Evolutionary conservation across 2,329 filamentous ascomycete species (phyloP).

Genomic region (Colletotrichum phormii): DNA sequence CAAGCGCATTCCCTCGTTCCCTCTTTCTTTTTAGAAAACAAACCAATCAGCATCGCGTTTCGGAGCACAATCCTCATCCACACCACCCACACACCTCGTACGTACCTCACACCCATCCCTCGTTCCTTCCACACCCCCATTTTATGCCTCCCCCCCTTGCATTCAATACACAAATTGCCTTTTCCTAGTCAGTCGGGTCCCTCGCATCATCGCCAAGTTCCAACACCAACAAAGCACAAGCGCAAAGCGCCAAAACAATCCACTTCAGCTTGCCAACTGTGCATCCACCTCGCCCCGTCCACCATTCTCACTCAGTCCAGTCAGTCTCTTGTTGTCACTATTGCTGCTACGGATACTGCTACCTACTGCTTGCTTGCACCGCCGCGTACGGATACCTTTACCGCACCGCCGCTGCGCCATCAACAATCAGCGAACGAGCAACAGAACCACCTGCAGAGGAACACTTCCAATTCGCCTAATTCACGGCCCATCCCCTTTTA

Average conservation of each 20-base stretch:
- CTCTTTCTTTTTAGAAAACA: neutral
- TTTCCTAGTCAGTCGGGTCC: slow-evolving; percentile 34
- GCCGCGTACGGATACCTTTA: neutral
- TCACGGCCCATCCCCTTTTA: neutral
- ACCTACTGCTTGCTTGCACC: neutral
- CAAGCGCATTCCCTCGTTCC: slow-evolving; percentile 28
- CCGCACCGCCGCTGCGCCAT: slow-evolving; percentile 2
- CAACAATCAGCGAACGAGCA: slow-evolving; percentile 11
- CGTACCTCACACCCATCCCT: slow-evolving; percentile 9
- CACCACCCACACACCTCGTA: slow-evolving; percentile 14
- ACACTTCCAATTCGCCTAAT: neutral
- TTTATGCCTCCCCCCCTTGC: slow-evolving; percentile 30
- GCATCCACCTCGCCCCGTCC: neutral
- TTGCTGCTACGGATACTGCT: neutral
- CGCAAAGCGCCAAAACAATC: neutral
- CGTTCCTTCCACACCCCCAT: slow-evolving; percentile 1
- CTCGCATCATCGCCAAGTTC: slow-evolving; percentile 29
- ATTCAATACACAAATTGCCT: slow-evolving; percentile 35
- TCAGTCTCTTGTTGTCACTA: neutral
- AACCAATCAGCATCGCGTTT: slow-evolving; percentile 10
- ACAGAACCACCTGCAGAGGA: slow-evolving; percentile 8
- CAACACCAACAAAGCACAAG: slow-evolving; percentile 4
- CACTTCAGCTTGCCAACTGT: neutral
- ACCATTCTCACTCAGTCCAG: neutral
- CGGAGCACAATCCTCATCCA: slow-evolving; percentile 7